Conservation (phyloP, 495 filamentous ascomycete species). For the Podospora comata region DNA sequence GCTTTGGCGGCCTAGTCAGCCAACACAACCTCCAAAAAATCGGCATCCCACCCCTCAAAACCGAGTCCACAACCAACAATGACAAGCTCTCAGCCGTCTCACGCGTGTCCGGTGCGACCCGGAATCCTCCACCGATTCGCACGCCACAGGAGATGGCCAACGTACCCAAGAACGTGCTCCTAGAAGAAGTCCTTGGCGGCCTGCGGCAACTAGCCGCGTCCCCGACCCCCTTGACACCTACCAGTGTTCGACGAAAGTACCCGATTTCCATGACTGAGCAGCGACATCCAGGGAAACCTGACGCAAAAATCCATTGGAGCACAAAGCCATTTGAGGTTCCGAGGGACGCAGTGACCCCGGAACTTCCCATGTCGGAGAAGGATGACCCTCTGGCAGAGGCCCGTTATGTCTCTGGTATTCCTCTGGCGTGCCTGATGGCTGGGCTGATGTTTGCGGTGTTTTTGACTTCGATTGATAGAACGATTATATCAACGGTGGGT, state of each 20-base stretch:
- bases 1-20: slow-evolving; percentile 1
- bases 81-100: neutral
- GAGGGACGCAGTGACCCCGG: neutral
- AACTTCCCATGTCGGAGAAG: neutral
- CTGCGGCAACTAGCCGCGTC: slow-evolving; percentile 13
- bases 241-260: slow-evolving; percentile 14
- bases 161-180: neutral
- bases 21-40: slow-evolving; percentile 2
- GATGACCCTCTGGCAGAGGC: slow-evolving; percentile 16
- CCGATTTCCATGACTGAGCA: slow-evolving; percentile 32
- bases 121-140: slow-evolving; percentile 2
- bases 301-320: slow-evolving; percentile 16
- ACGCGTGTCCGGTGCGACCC: neutral
- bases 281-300: slow-evolving; percentile 32
- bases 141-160: neutral
- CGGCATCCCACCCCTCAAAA: neutral
- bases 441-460: slow-evolving; percentile 42
- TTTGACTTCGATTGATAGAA: slow-evolving; percentile 42
- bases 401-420: slow-evolving; percentile 30
- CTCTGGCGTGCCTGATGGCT: slow-evolving; percentile 30
- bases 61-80: neutral
- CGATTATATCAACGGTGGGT: slow-evolving; percentile 44
- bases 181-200: slow-evolving; percentile 6
- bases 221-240: slow-evolving; percentile 10
- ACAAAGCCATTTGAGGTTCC: slow-evolving; percentile 13